Percentiles rank a stretch among this genome's conserved stretches.
phyloP scores from a whole-genome alignment of 768 basidiomycete genomes.

The Suillus variegatus region DNA sequence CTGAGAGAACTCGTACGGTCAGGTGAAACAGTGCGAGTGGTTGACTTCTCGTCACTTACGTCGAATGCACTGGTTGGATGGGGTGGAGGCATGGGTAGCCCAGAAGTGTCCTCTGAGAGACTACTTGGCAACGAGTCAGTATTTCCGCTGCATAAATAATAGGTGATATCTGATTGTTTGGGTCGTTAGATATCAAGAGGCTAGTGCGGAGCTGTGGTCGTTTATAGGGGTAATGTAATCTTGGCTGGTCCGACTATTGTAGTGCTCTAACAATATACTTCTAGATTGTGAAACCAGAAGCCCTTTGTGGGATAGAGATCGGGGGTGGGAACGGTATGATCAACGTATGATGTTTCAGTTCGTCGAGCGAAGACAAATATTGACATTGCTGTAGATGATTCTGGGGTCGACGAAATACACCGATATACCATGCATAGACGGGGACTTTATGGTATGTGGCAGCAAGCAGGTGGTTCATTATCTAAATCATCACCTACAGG shows the following conservation, averaged over 20 bases:
- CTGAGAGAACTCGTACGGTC: slow-evolving; percentile 53
- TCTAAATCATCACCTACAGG: slow-evolving; percentile 22
- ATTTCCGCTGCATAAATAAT: background rate
- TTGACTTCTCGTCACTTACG: slow-evolving; percentile 44
- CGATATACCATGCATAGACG: slow-evolving; percentile 43
- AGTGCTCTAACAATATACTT: slow-evolving; percentile 5
- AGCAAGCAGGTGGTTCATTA: slow-evolving; percentile 6
- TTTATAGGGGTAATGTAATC: slow-evolving; percentile 23
- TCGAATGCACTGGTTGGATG: slow-evolving; percentile 44
- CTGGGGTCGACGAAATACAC: slow-evolving; percentile 36
- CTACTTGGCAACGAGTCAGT: slow-evolving; percentile 38
- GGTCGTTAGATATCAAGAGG: slow-evolving; percentile 33
- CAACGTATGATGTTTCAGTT: slow-evolving; percentile 29
- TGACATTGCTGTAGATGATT: slow-evolving; percentile 33
- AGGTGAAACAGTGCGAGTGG: slow-evolving; percentile 46
- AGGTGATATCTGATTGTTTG: background rate
- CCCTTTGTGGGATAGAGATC: slow-evolving; percentile 40
- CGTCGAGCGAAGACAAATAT: background rate
- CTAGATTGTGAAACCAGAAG: slow-evolving; percentile 35
- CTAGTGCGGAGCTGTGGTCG: slow-evolving; percentile 30
- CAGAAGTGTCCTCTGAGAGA: slow-evolving; percentile 39
- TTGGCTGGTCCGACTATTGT: background rate
- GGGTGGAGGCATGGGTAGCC: slow-evolving; percentile 46
- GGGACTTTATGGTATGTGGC: slow-evolving; percentile 42
- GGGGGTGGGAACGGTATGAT: slow-evolving; percentile 49